Conservation (phyloP, 345 rosid genomes). For the Firmiana major region DNA sequence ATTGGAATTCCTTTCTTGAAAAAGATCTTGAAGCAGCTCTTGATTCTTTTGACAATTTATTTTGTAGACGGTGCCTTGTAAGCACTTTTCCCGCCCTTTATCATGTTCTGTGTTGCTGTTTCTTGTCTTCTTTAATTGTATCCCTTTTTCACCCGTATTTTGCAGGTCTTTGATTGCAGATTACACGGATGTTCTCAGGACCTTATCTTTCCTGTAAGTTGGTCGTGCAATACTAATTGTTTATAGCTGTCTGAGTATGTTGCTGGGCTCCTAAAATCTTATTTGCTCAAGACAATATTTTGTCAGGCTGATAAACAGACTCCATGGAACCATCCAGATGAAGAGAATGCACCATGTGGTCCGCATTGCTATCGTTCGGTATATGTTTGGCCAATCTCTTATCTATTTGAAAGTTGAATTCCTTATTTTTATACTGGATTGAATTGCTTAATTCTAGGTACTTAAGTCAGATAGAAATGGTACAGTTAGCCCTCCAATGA, state of each 20-base stretch:
- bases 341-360: slow-evolving; percentile 74
- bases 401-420: background rate
- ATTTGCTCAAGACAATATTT: slow-evolving; percentile 1
- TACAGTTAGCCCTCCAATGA: slow-evolving; percentile 27
- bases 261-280: slow-evolving; percentile 25
- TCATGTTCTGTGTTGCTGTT: slow-evolving; percentile 5
- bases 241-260: slow-evolving; percentile 19
- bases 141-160: slow-evolving; percentile 17
- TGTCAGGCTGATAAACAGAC: slow-evolving; percentile 78
- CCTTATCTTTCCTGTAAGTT: slow-evolving; percentile 62
- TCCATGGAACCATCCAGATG: slow-evolving; percentile 59
- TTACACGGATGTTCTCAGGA: slow-evolving; percentile 99
- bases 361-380: slow-evolving; percentile 74
- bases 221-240: slow-evolving; percentile 10
- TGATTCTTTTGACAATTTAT: slow-evolving; percentile 97
- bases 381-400: slow-evolving; percentile 19
- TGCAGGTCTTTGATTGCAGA: slow-evolving; percentile 96
- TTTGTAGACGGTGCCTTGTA: slow-evolving; percentile 98
- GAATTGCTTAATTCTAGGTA: slow-evolving; percentile 37
- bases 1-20: slow-evolving; percentile 54
- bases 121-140: background rate
- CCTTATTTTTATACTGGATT: background rate
- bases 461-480: slow-evolving; percentile 51
- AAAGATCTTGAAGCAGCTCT: slow-evolving; percentile 24
- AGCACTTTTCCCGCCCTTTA: slow-evolving; percentile 22